Percentiles rank a stretch among this genome's conserved stretches.
phyloP scores from a whole-genome alignment of 805 yeast genomes.

The Citeromyces nyonsensis region DNA sequence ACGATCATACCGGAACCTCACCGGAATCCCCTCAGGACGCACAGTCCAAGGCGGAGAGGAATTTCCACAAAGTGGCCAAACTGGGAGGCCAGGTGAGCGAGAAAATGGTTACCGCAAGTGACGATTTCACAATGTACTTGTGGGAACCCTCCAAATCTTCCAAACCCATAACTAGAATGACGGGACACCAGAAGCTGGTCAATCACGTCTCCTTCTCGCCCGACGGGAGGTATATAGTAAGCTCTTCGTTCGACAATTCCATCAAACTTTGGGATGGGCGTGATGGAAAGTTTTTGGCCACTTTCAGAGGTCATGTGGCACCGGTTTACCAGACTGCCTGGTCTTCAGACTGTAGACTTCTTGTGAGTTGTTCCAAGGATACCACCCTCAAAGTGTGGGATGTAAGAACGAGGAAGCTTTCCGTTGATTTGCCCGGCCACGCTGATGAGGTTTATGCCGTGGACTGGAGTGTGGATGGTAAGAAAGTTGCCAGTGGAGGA shows the following conservation, averaged over 20 bases:
- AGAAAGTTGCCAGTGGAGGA: conserved; percentile 92
- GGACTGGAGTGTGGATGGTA: conserved; percentile 96
- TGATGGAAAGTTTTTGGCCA: conserved; percentile 77
- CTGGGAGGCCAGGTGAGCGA: conserved; percentile 44
- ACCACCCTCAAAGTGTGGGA: conserved; percentile 97
- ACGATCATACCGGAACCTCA: conserved; percentile 47
- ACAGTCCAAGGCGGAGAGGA: conserved; percentile 34
- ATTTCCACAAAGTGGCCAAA: conserved; percentile 49
- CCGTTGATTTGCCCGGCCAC: conserved; percentile 91
- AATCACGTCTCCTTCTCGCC: conserved; percentile 95
- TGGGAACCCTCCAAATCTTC: conserved; percentile 81
- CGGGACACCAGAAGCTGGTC: conserved; percentile 94
- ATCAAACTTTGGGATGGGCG: conserved; percentile 94
- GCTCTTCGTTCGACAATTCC: conserved; percentile 92
- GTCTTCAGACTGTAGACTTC: conserved; percentile 86
- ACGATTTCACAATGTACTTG: conserved; percentile 93
- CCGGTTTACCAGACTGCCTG: conserved; percentile 96
- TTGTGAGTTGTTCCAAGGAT: conserved; percentile 91
- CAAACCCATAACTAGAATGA: conserved; percentile 86
- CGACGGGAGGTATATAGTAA: conserved; percentile 80
- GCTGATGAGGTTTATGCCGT: conserved; percentile 92
- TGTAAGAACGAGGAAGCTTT: conserved; percentile 67
- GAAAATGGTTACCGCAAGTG: conserved; percentile 86
- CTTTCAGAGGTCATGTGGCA: conserved; percentile 94
- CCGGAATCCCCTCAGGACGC: conserved; percentile 30